Evolutionary conservation across 208 protist species (phyloP), one percentile per base, ranked within the genome.

Genomic region (Strigomonas galati): DNA sequence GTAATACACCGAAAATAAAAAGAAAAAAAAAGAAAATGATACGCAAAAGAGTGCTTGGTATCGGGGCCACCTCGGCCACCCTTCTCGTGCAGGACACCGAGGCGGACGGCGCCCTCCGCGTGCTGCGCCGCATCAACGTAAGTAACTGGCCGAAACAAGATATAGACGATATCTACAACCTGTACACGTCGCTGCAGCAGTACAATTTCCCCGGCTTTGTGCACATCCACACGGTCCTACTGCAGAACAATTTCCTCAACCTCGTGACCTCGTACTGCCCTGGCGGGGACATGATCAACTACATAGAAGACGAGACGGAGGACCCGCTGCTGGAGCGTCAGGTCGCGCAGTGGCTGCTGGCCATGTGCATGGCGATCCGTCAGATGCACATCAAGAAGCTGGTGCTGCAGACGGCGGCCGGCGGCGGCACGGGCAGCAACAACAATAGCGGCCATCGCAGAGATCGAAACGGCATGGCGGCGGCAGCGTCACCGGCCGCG

Each of bases 11-110:
- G 9, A 44, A 44, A 14, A 6, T 14, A 6, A 6, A 44, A 44
- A 6, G 6, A 44, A 14, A 17, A 44, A 14, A 44, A 9, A 2
- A 43, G 27, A 15, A 0, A 14, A 92, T 94, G 89, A 87, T 92
- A 65, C 81, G 85, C 12, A 91, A 91, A 60, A 92, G 89, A 58
- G 85, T 94, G 21, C 75, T 94, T 19, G 80, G 85, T 27, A 76
- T 91, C 28, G 75, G 85, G 48, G 69, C 64, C 32, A 74, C 72
- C 62, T 87, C 83, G n/a, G 76, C 89, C 21, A 94, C 89, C 0
- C 68, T 94, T 19, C 85, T 94, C 10, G 85, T 94, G 55, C 72
- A 92, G 59, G 89, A 92, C 56, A 87, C 77, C 0, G 81, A 83
- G 37, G 71, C 73, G 27, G 72, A 79, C 49, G 79, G 78, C 19